phyloP scores from a whole-genome alignment of 345 rosid species.

The Eucalyptus curtisii region DNA sequence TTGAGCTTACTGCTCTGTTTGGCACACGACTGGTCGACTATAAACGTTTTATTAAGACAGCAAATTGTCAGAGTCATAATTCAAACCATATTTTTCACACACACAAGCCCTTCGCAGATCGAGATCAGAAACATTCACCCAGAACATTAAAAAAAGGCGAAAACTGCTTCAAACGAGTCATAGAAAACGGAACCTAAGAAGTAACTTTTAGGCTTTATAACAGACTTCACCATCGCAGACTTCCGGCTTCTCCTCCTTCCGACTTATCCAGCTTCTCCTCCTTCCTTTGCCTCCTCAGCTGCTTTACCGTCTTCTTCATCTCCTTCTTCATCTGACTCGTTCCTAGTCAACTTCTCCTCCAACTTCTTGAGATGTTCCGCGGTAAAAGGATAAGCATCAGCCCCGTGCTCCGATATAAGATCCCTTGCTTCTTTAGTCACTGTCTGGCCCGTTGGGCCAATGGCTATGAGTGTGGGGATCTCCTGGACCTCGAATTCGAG shows the following conservation, averaged over 20 bases:
- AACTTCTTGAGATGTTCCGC: slow-evolving; percentile 4
- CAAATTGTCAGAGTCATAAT: not conserved
- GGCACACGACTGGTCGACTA: not conserved
- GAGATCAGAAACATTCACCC: not conserved
- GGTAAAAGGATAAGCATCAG: slow-evolving; percentile 31
- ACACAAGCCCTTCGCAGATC: not conserved
- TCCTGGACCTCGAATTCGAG: slow-evolving; percentile 18
- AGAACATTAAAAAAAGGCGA: not conserved
- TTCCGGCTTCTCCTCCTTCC: not conserved
- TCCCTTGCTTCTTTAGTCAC: slow-evolving; percentile 11
- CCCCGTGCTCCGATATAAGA: slow-evolving; percentile 8
- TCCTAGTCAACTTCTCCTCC: not conserved
- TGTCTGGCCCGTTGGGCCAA: slow-evolving; percentile 26
- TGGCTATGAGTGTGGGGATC: slow-evolving; percentile 23
- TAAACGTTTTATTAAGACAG: not conserved
- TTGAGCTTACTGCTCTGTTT: not conserved
- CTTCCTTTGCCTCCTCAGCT: not conserved
- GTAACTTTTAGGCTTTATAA: not conserved
- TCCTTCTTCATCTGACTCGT: not conserved
- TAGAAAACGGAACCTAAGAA: slow-evolving; percentile 7
- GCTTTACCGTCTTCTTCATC: not conserved
- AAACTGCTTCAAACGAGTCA: not conserved
- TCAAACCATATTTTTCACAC: not conserved
- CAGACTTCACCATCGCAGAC: slow-evolving; percentile 5
- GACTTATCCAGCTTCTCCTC: not conserved